Evolutionary conservation across 208 protist species (phyloP).

Genomic region (Acanthamoeba divionensis): DNA sequence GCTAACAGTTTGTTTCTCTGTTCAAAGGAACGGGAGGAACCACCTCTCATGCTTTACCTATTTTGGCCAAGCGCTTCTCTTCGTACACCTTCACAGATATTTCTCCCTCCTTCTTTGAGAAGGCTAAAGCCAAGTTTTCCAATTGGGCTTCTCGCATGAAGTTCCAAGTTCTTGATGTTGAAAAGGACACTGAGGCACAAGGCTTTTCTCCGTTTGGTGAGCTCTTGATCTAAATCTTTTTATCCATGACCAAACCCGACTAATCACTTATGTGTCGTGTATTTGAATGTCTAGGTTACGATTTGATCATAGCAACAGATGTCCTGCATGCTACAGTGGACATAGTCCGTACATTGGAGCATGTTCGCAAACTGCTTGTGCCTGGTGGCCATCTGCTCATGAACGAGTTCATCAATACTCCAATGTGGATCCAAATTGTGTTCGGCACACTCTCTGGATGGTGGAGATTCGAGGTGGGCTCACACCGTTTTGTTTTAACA

Average conservation of each 20-base stretch:
- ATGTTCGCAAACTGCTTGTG: slow-evolving; percentile 5
- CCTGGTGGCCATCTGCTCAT: slow-evolving; percentile 32
- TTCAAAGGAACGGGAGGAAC: slow-evolving; percentile 64
- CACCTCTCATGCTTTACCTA: slow-evolving; percentile 12
- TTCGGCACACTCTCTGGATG: slow-evolving; percentile 59
- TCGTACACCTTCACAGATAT: slow-evolving; percentile 62
- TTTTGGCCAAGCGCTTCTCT: neutral
- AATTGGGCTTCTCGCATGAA: slow-evolving; percentile 3
- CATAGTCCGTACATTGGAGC: slow-evolving; percentile 33
- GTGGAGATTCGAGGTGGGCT: no score
- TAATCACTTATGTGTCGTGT: no score
- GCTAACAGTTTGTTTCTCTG: no score
- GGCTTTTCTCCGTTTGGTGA: slow-evolving; percentile 45
- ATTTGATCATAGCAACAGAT: slow-evolving; percentile 54
- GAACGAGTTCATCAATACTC: slow-evolving; percentile 29
- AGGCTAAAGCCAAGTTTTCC: slow-evolving; percentile 31
- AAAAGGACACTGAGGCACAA: slow-evolving; percentile 30
- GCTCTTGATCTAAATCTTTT: no score
- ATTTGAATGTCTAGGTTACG: no score
- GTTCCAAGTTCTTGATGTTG: slow-evolving; percentile 52
- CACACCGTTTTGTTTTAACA: no score
- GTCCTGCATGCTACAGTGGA: slow-evolving; percentile 54
- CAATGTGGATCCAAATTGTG: slow-evolving; percentile 30
- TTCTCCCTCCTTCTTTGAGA: slow-evolving; percentile 30
- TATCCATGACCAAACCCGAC: no score